A percentile compares a stretch with the other conserved stretches of the same genome.
These are phyloP conservation scores for Sporothrix brasiliensis DNA, from an alignment of 2,329 filamentous ascomycete genomes.

Conservation along the genomic window DNA sequence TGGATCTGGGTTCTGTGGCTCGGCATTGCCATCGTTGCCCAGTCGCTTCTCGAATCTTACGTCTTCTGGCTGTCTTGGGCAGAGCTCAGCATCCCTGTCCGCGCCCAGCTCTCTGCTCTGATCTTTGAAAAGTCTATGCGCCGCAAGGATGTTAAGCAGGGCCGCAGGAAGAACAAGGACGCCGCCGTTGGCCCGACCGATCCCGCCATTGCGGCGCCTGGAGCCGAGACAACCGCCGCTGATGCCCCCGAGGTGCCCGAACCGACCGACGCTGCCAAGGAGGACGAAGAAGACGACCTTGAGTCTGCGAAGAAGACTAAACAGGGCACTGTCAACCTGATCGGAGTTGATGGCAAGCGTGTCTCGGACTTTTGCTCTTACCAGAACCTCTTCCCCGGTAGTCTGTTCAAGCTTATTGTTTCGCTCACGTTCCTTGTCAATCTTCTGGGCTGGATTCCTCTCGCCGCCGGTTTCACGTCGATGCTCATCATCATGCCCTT, in stretches of 20 bases:
- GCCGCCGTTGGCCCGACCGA: conserved; percentile 41
- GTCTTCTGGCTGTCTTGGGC: conserved; percentile 68
- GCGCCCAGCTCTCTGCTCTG: conserved; percentile 69
- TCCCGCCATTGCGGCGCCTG: conserved; percentile 38
- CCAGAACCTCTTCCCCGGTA: conserved; percentile 66
- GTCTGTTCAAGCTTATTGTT: conserved; percentile 64
- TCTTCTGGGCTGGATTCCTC: conserved; percentile 71
- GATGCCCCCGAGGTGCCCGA: conserved; percentile 34
- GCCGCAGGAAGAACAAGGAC: conserved; percentile 51
- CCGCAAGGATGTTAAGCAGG: conserved; percentile 73
- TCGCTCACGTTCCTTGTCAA: conserved; percentile 68
- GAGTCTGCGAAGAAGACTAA: conserved; percentile 54
- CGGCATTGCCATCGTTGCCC: conserved; percentile 60
- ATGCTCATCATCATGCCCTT: conserved; percentile 68
- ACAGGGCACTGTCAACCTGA: conserved; percentile 75
- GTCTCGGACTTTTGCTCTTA: conserved; percentile 69
- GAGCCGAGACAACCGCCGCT: conserved; percentile 40
- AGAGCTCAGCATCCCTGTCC: conserved; percentile 66
- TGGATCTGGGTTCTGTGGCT: conserved; percentile 72
- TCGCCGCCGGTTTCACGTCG: conserved; percentile 65
- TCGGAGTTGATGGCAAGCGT: conserved; percentile 73
- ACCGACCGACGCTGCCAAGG: conserved; percentile 45
- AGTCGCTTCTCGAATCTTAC: conserved; percentile 65
- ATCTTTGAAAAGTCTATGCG: conserved; percentile 78
- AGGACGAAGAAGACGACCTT: conserved; percentile 54